A percentile compares a stretch with the other conserved stretches of the same genome.
These are phyloP conservation scores for Trichoderma asperelloides DNA, from an alignment of 495 filamentous ascomycete species.

Conservation along the genomic window DNA sequence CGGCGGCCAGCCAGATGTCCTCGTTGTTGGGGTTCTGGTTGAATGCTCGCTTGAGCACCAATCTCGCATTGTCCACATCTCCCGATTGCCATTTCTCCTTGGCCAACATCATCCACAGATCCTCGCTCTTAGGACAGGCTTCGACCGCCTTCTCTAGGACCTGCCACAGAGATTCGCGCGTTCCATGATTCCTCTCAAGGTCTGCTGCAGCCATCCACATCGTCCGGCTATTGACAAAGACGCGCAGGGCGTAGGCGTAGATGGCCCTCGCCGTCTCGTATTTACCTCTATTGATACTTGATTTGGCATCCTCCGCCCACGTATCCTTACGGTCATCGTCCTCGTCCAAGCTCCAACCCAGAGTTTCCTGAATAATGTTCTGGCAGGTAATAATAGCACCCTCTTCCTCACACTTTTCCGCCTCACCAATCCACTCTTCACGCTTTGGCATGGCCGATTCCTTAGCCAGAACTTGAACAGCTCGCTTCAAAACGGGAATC, in stretches of 20 bases:
- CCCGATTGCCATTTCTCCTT: constrained; percentile 87
- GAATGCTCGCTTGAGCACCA: constrained; percentile 78
- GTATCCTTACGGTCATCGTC: constrained; percentile 93
- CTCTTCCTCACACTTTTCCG: constrained; percentile 90
- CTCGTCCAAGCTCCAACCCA: constrained; percentile 89
- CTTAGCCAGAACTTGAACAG: constrained; percentile 77
- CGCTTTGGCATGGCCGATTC: constrained; percentile 94
- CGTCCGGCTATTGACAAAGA: constrained; percentile 74
- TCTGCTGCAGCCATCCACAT: constrained; percentile 87
- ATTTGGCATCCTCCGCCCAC: constrained; percentile 87
- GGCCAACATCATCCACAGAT: constrained; percentile 92
- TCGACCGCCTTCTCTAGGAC: constrained; percentile 90
- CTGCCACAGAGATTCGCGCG: constrained; percentile 69
- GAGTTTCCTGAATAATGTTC: constrained; percentile 82
- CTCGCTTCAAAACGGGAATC: constrained; percentile 89
- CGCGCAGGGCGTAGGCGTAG: constrained; percentile 78
- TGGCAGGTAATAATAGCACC: constrained; percentile 78
- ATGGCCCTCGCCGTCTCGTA: constrained; percentile 90
- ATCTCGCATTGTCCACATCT: constrained; percentile 74
- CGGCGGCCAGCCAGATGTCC: constrained; percentile 91
- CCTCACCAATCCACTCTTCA: constrained; percentile 94
- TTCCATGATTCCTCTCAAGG: constrained; percentile 83
- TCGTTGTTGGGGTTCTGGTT: constrained; percentile 91
- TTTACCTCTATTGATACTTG: constrained; percentile 63
- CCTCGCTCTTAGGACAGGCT: constrained; percentile 78